A percentile compares a stretch with the other conserved stretches of the same genome.
These are phyloP conservation scores for Catenaria anguillulae DNA, from an alignment of 371 early-diverging fungal species.

Conservation along the genomic window DNA sequence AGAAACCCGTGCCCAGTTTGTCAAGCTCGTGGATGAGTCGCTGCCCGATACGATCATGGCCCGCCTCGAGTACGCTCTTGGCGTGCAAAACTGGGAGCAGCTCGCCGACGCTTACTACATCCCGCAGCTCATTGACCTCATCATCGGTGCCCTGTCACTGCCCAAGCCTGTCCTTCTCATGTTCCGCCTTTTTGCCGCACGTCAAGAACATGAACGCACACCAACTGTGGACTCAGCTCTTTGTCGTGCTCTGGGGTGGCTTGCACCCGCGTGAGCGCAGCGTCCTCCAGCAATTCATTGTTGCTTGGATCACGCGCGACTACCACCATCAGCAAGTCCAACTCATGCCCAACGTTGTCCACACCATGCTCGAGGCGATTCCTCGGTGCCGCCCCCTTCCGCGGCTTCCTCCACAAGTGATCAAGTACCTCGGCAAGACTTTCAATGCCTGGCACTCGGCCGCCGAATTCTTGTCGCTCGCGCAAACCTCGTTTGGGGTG, in stretches of 20 bases:
- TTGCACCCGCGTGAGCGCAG: conserved; percentile 60
- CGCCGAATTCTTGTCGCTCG: conserved; percentile 48
- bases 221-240: conserved; percentile 70
- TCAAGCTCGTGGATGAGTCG: conserved; percentile 63
- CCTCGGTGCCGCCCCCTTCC: conserved; percentile 53
- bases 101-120: conserved; percentile 77
- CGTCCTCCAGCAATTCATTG: conserved; percentile 61
- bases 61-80: conserved; percentile 75
- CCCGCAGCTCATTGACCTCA: conserved; percentile 70
- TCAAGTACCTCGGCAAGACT: conserved; percentile 77
- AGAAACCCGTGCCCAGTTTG: conserved; percentile 58
- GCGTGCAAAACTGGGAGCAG: conserved; percentile 90
- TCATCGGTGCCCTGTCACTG: no score
- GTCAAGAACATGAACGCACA: conserved; percentile 47
- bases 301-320: conserved; percentile 72
- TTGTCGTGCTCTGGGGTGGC: conserved; percentile 67
- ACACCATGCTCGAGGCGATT: conserved; percentile 73
- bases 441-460: conserved; percentile 85
- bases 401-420: conserved; percentile 75
- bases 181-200: no score
- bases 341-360: conserved; percentile 79
- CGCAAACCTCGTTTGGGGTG: conserved; percentile 19
- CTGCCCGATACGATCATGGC: conserved; percentile 45
- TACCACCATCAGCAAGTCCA: conserved; percentile 71
- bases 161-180: no score